phyloP scores from a whole-genome alignment of 139 green algal genomes.

The Chlamydomonas urium region DNA sequence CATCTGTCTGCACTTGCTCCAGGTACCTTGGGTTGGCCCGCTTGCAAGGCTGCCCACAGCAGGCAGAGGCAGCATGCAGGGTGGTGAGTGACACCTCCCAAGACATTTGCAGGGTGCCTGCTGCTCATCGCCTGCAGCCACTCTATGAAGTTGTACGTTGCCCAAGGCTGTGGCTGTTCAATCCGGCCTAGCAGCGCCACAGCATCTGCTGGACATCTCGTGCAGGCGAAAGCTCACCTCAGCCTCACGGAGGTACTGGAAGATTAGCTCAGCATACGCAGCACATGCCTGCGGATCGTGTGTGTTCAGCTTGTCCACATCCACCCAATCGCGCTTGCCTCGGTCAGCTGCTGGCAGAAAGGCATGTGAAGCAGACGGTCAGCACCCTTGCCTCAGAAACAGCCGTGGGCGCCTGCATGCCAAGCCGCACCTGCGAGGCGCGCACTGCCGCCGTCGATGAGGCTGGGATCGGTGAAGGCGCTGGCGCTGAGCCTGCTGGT shows the following conservation, averaged over 20 bases:
- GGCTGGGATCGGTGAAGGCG: too few species aligned
- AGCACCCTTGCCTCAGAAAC: too few species aligned
- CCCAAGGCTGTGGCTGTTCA: not conserved
- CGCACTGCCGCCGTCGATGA: too few species aligned
- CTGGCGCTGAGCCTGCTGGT: too few species aligned
- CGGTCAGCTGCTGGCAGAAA: too few species aligned
- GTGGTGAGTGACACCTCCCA: not conserved
- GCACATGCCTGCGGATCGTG: slow-evolving; percentile 68
- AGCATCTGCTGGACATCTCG: not conserved
- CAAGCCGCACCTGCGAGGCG: too few species aligned
- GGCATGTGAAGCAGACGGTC: too few species aligned
- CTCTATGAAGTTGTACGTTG: not conserved
- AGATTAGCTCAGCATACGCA: slow-evolving; percentile 72
- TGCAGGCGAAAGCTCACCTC: too few species aligned
- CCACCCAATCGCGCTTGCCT: slow-evolving; percentile 51
- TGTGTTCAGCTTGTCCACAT: slow-evolving; percentile 66
- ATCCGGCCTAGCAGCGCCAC: not conserved
- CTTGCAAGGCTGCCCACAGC: too few species aligned
- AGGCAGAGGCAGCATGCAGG: slow-evolving; percentile 47
- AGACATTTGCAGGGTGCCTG: not conserved
- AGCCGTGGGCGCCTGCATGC: too few species aligned
- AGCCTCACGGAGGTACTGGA: slow-evolving; percentile 57
- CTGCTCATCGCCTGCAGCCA: not conserved
- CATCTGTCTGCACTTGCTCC: slow-evolving; percentile 74
- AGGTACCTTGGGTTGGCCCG: slow-evolving; percentile 68